Base-by-base conservation (phyloP, 1,284 basidiomycete genomes). In the Rhodotorula sp. region DNA sequence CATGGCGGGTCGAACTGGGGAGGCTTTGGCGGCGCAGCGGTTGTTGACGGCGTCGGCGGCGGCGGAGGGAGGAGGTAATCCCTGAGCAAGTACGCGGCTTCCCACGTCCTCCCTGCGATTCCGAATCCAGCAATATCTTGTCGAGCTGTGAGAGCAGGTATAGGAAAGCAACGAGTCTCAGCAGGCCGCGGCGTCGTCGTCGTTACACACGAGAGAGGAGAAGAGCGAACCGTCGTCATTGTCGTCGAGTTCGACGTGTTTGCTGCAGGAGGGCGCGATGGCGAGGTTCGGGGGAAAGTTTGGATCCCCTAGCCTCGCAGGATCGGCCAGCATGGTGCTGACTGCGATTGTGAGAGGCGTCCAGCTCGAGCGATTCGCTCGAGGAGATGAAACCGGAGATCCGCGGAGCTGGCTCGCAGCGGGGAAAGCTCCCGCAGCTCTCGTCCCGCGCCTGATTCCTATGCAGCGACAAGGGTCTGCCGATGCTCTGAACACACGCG, bases 41-140 rank as follows among this genome's bases (percentile, higher is more conserved):
- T 16, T 83, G 80, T 23, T 7, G 49, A n/a, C 31, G 5, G 20
- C 1, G 18, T 3, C 16, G 3, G 1, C 34, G 4, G 34, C 34
- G 21, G 66, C 8, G 29, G 67, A 23, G 2, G 70, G 65, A 21
- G 69, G 79, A 21, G 90, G 79, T 91, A 92, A 29, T 81, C 76
- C 61, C 82, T 84, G 78, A 91, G 81, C 5, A 84, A 80, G 78
- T 89, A 88, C 3, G 90, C 87, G 31, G 90, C 89, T 82, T 91
- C 90, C 90, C 90, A 76, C 0, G 75, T 76, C 89, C 89, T 83
- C 47, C 90, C 89, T 18, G 90, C 90, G 65, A 91, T 91, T 7
- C 90, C 90, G 79, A 87, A 91, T 65, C 82, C 83, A 26, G 83
- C 80, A 68, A 91, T 90, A 67, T 81, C 83, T 34, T 82, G 77